Conservation (phyloP, 75 land plant genomes). For the Cryptomeria japonica region DNA sequence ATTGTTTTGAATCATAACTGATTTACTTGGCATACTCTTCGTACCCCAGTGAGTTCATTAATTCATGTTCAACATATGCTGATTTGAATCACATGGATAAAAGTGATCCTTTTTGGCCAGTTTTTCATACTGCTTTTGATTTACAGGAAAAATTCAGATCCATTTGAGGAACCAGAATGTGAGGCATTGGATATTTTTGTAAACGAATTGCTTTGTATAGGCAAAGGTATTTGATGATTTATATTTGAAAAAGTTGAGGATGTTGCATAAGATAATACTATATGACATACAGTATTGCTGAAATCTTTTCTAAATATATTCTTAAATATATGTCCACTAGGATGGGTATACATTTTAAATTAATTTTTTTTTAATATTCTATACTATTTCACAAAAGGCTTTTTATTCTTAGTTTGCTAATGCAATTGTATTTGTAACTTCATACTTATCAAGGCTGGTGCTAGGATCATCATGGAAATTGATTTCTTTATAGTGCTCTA, state of each 20-base stretch:
- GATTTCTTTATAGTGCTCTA: neutral
- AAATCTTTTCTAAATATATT: no score
- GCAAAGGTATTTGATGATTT: conserved; percentile 57
- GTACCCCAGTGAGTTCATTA: neutral
- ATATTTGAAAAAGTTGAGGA: neutral
- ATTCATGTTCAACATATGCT: neutral
- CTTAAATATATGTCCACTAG: neutral
- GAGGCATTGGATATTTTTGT: conserved; percentile 91
- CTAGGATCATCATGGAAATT: neutral
- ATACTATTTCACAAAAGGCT: neutral
- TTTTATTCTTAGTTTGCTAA: neutral
- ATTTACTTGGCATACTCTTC: neutral
- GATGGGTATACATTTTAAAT: no score
- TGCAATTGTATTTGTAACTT: neutral
- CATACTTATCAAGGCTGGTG: neutral
- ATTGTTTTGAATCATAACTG: neutral
- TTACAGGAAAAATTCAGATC: conserved; percentile 67
- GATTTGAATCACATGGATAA: neutral
- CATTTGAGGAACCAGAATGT: conserved; percentile 93
- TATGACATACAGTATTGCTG: neutral
- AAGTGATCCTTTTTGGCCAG: neutral
- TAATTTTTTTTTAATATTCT: no score
- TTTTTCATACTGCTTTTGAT: neutral
- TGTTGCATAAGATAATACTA: neutral
- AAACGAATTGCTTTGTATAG: conserved; percentile 80